Base-by-base conservation (phyloP, 805 yeast genomes). In the Lipomyces sp. region DNA sequence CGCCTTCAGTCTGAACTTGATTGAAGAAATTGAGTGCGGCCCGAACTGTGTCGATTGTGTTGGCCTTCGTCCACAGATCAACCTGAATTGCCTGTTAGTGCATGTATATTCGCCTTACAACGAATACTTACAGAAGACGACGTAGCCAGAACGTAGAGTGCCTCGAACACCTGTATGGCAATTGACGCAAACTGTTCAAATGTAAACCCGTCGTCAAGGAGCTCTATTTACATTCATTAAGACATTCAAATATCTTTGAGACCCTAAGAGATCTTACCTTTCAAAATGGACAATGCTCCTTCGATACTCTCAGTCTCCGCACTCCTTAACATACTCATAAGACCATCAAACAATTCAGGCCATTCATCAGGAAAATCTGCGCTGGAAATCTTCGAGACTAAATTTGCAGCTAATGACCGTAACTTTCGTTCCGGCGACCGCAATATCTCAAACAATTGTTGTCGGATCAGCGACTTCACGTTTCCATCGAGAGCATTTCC, bases 331-430 rank as follows among this genome's bases (percentile, higher is more conserved):
- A 71, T 30, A 79, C 77, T 53, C 64, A 72, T 87, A 29, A 91
- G 73, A 5, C 76, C 76, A 42, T 77, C 74, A 64, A 90, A 75
- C 35, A 93, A 79, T 30, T 81, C 83, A 0, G 98, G 97, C 98
- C 98, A 94, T 75, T 92, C 96, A 74, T 95, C 98, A 0, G 99
- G 99, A 74, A 85, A 94, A 74, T 94, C 99, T 1, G 87, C 90
- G 2, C 90, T 89, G 0, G 97, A 92, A 15, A 94, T 90, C 73
- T 90, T 96, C 4, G 90, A 90, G 18, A 92, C 84, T 15, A 90
- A 88, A 70, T 90, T 88, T 1, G 93, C 86, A 1, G 90, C 85
- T 60, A 90, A 83, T 37, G 82, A 83, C 65, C 91, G 81, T 15
- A 93, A 79, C 72, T 88, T 90, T 8, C 89, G 80, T 67, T 84